Conservation (phyloP, 768 basidiomycete species). For the Hygrocybe coccinea region DNA sequence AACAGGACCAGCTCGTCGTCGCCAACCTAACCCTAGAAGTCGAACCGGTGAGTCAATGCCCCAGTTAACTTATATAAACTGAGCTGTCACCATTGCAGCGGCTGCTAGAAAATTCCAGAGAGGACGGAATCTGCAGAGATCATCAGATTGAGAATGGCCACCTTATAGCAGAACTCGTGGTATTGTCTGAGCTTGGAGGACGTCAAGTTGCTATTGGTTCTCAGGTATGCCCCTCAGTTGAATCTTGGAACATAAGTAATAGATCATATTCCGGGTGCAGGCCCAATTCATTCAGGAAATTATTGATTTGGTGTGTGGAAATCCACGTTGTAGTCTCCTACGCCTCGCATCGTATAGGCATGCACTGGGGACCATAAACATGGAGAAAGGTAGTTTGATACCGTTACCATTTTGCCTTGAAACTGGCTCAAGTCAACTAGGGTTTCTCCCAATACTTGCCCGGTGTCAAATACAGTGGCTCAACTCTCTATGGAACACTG, state of each 20-base stretch:
- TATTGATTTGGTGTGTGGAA: slow-evolving; percentile 35
- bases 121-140: not conserved
- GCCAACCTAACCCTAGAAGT: slow-evolving; percentile 18
- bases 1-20: slow-evolving; percentile 15
- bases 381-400: slow-evolving; percentile 32
- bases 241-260: not conserved
- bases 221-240: not conserved
- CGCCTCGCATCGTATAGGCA: slow-evolving; percentile 54
- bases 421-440: not conserved
- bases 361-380: slow-evolving; percentile 47
- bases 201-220: not conserved
- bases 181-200: not conserved
- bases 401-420: not conserved
- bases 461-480: slow-evolving; percentile 47
- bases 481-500: slow-evolving; percentile 42
- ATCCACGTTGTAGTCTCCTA: slow-evolving; percentile 33
- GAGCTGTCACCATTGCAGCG: not conserved
- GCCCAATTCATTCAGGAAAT: slow-evolving; percentile 31
- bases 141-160: not conserved
- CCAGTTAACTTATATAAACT: not conserved
- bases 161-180: slow-evolving; percentile 2
- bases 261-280: not conserved
- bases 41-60: slow-evolving; percentile 15
- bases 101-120: not conserved
- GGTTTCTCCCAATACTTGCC: slow-evolving; percentile 19